These are phyloP conservation scores for Amanita rubescens DNA, from an alignment of 768 basidiomycete genomes.

Conservation along the genomic window DNA sequence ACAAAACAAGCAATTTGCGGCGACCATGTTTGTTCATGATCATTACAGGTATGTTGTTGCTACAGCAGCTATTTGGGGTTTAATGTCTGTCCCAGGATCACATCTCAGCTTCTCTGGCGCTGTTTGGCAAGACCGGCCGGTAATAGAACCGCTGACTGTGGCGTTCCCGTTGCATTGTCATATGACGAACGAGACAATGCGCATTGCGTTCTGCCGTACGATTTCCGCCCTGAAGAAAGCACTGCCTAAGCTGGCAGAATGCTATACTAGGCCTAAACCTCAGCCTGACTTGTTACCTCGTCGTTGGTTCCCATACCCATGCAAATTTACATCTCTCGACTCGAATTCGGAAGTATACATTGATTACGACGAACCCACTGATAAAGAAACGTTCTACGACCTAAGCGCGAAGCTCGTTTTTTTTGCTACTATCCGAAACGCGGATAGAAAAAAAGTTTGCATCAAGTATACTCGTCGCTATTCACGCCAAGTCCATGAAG, in stretches of 20 bases:
- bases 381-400: background rate
- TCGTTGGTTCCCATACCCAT: background rate
- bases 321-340: background rate
- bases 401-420: background rate
- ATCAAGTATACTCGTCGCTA: background rate
- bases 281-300: too few species aligned
- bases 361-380: background rate
- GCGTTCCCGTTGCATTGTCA: constrained; percentile 6
- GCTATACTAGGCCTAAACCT: background rate
- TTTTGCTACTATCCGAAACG: background rate
- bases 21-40: constrained; percentile 10
- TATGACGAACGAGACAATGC: background rate
- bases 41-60: constrained; percentile 7
- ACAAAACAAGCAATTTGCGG: background rate
- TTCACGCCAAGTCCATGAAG: background rate
- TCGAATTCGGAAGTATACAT: background rate
- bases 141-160: constrained; percentile 7
- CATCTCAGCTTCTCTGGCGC: constrained; percentile 10
- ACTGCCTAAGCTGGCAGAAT: background rate
- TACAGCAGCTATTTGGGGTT: background rate
- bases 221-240: constrained; percentile 6
- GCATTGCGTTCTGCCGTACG: constrained; percentile 5
- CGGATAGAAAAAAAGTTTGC: background rate
- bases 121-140: constrained; percentile 9
- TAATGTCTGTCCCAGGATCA: background rate